Evolutionary conservation across 768 basidiomycete genomes (phyloP), one percentile per base, ranked within the genome.

Genomic region (Leccinum uliginosum): DNA sequence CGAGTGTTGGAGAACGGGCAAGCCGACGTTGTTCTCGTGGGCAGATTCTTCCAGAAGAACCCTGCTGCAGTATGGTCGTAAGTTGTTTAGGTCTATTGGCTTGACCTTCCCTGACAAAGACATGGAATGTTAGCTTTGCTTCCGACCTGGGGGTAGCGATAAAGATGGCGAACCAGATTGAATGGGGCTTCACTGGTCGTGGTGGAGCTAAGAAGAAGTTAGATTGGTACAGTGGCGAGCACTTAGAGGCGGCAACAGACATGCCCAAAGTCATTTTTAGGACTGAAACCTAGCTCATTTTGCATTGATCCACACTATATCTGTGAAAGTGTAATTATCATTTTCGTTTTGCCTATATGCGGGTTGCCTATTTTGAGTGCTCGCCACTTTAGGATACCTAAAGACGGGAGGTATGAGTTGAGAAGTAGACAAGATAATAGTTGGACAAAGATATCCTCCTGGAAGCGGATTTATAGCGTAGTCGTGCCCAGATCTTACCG

Each of bases 41-140:
- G 80, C 21, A 67, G 81, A 40, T 74, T 76, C 51, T 86, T 87
- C 74, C 78, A 80, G 68, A 83, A 81, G 72, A 81, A 87, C 61
- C 85, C 85, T 0, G 80, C 77, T 0, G 60, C 70, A 3, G 75
- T 76, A 15, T 78, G 74, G 74, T 58, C 70, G 63, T 67, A 55
- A 66, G 68, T 62, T 27, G n/a, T 9, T n/a, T 5, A 1, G 8
- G 15, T 11, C n/a, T 32, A 17, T 24, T 29, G 11, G 10, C 4
- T 53, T 17, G 14, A 47, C n/a, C 26, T 26, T 12, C 21, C 21
- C 32, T 56, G 50, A 57, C 23, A 9, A 50, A 10, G 21, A 30
- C 7, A 38, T 24, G 9, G 12, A 19, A 14, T 21, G 2, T 5
- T 14, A 66, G 68, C 10, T 83, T 83, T 63, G 83, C 84, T 2